Percentiles rank a stretch among this genome's conserved stretches.
Evolutionary conservation across 176 grass and related monocot genomes (phyloP).

Genomic region (Leersia perrieri): DNA sequence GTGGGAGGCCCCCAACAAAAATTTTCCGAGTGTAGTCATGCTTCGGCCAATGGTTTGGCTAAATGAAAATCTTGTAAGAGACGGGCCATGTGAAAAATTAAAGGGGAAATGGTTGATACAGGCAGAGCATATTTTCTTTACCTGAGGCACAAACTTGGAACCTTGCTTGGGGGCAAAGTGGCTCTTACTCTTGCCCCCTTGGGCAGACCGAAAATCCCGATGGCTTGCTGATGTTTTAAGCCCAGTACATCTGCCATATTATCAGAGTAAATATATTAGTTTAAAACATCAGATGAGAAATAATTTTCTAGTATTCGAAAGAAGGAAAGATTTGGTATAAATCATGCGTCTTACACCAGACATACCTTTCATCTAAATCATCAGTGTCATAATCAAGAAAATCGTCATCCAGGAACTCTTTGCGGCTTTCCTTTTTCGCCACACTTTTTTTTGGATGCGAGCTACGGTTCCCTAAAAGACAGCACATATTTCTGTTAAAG

Average conservation of each 20-base stretch:
- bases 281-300: neutral
- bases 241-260: conserved; percentile 10
- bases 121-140: conserved; percentile 23
- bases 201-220: conserved; percentile 27
- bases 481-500: conserved; percentile 15
- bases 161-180: conserved; percentile 35
- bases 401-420: conserved; percentile 42
- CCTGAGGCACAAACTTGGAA: conserved; percentile 34
- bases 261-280: conserved; percentile 9
- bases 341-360: neutral
- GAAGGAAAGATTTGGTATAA: neutral
- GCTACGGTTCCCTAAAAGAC: conserved; percentile 35
- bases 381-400: conserved; percentile 28
- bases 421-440: conserved; percentile 33
- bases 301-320: neutral
- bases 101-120: neutral
- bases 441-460: conserved; percentile 23
- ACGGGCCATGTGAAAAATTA: conserved; percentile 3
- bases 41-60: conserved; percentile 47
- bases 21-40: conserved; percentile 62
- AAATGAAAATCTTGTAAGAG: conserved; percentile 15
- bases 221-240: conserved; percentile 30
- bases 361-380: conserved; percentile 38
- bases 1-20: conserved; percentile 65
- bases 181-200: conserved; percentile 39